Conservation (phyloP, 1,284 basidiomycete genomes). For the Naganishia sp. region DNA sequence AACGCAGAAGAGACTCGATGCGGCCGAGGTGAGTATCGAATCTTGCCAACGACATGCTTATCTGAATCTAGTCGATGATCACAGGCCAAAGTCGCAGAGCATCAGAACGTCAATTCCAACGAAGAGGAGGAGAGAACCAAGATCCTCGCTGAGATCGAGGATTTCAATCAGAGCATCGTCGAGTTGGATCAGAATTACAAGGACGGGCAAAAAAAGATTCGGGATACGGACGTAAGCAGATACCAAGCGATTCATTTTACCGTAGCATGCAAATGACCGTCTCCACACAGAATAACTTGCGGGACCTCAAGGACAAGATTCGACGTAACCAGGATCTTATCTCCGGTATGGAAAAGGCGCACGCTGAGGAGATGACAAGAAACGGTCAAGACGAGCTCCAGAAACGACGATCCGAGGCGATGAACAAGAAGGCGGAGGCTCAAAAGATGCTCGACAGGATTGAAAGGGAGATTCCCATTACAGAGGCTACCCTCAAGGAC, state of each 20-base stretch:
- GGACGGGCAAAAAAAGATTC: conserved; percentile 12
- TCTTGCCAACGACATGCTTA: too few relatives aligned
- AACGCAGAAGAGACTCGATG: conserved; percentile 14
- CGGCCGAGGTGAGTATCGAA: conserved; percentile 4
- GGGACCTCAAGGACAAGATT: conserved; percentile 12
- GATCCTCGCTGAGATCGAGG: conserved; percentile 16
- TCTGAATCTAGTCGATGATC: not conserved
- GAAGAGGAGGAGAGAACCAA: conserved; percentile 19
- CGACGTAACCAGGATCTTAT: conserved; percentile 57
- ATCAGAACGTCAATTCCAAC: not conserved
- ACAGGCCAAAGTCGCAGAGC: conserved; percentile 6
- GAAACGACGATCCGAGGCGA: conserved; percentile 54
- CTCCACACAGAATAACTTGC: conserved; percentile 1
- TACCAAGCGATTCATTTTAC: not conserved
- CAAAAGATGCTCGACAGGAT: conserved; percentile 26
- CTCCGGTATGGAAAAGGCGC: conserved; percentile 28
- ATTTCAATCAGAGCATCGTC: conserved; percentile 21
- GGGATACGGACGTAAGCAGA: conserved; percentile 13
- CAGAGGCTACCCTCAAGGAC: conserved; percentile 42
- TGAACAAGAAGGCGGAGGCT: not conserved
- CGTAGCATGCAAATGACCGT: not conserved
- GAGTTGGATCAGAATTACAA: conserved; percentile 19
- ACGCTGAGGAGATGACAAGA: conserved; percentile 35
- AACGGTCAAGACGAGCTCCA: conserved; percentile 54
- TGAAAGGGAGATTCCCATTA: conserved; percentile 24